Evolutionary conservation across 2,329 filamentous ascomycete species (phyloP), one percentile per base, ranked within the genome.

Genomic region (Paramyrothecium roridum): DNA sequence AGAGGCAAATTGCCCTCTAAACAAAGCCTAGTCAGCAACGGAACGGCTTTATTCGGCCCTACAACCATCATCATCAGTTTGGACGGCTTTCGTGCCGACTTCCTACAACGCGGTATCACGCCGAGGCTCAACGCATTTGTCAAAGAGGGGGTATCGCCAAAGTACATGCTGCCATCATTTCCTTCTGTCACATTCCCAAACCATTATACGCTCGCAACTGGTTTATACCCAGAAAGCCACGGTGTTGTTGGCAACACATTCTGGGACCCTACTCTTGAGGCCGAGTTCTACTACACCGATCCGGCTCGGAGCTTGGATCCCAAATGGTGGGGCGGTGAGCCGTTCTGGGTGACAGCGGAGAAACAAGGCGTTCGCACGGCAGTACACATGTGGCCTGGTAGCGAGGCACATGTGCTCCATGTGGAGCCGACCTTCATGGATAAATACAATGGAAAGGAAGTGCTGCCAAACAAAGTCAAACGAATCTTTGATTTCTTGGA

Each of bases 341-440:
- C 95, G 0, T 80, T 99, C 30, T 99, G 95, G 95, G 88, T 89
- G 23, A 96, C 93, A 1, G 93, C 93, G 6, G 95, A 98, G 75
- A 84, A 83, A 55, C 88, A 91, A 62, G 89, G 89, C 7, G 79
- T 96, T 33, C 83, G 84, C 55, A 86, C 87, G 30, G 95, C 91
- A 1, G 86, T 99, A 23, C 95, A 99, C 70, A 99, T 99, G 95
- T 99, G 95, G 95, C 95, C 95, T 2, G 95, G 95, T 2, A 96
- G 90, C 47, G 95, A 99, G 74, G 93, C 93, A 7, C 87, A 91
- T 69, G 89, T 96, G 57, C 80, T 85, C 13, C 78, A 81, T n/a
- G 77, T 87, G 19, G 86, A 93, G 59, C 91, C 93, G 2, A 87
- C 85, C 11, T 91, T 91, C 65, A 71, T 98, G 50, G 95, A 98